Percentiles rank a stretch among this genome's conserved stretches.
Evolutionary conservation across 805 yeast genomes (phyloP).

Genomic region (Saturnispora silvae): DNA sequence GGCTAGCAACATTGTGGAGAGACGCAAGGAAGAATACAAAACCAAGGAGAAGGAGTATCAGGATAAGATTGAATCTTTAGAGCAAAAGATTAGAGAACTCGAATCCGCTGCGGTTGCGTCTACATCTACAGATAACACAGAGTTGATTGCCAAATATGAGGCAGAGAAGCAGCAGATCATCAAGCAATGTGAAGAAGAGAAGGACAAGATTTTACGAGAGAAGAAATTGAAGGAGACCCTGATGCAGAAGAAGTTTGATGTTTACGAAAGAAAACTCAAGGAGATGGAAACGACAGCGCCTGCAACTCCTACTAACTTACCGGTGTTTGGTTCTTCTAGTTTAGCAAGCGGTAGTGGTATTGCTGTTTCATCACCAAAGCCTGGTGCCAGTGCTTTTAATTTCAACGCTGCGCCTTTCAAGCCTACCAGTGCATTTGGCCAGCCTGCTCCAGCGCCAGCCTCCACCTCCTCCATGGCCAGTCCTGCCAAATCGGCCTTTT

Average conservation of each 20-base stretch:
- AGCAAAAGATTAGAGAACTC: constrained; percentile 8
- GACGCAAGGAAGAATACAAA: constrained; percentile 25
- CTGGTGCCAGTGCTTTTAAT: constrained; percentile 5
- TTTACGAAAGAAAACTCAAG: constrained; percentile 33
- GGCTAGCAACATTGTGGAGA: constrained; percentile 27
- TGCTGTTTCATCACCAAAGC: too few species aligned
- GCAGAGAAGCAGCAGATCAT: constrained; percentile 15
- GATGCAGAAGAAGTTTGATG: constrained; percentile 41
- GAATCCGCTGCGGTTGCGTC: not conserved
- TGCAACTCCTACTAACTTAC: not conserved
- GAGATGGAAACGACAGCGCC: constrained; percentile 10
- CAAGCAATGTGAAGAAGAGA: constrained; percentile 18
- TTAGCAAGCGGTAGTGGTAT: too few species aligned
- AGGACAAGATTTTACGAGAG: constrained; percentile 38
- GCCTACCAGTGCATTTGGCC: too few species aligned
- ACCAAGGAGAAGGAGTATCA: constrained; percentile 26
- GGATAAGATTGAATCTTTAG: constrained; percentile 17
- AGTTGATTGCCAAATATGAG: constrained; percentile 9
- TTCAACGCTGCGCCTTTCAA: constrained; percentile 3
- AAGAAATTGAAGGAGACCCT: constrained; percentile 48
- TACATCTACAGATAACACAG: constrained; percentile 1
- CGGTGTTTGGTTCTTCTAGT: not conserved
- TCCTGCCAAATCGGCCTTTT: too few species aligned
- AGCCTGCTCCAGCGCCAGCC: too few species aligned
- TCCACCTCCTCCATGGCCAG: too few species aligned